phyloP scores from a whole-genome alignment of 441 rosid species.

The Gossypium gossypioides region DNA sequence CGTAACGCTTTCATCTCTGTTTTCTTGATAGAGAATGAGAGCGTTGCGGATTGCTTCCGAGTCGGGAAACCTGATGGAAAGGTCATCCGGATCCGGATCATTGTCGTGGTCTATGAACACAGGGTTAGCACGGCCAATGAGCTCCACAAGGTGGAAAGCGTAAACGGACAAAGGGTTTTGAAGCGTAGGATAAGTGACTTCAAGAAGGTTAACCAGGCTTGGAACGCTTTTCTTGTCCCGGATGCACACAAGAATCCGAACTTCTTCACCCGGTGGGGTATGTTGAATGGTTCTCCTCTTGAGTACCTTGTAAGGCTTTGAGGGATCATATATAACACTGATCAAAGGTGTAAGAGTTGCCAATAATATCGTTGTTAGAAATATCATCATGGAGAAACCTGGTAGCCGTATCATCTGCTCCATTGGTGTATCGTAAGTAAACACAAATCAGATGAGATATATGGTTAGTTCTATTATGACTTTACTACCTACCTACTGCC shows the following conservation, averaged over 20 bases:
- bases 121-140: conserved; percentile 47
- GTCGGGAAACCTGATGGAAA: conserved; percentile 1
- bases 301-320: conserved; percentile 56
- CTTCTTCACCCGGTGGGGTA: conserved; percentile 31
- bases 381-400: conserved; percentile 30
- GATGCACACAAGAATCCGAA: conserved; percentile 36
- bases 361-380: conserved; percentile 25
- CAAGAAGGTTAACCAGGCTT: conserved; percentile 43
- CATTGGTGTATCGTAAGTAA: background rate
- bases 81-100: background rate
- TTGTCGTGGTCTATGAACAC: conserved; percentile 37
- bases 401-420: conserved; percentile 31
- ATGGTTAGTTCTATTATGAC: background rate
- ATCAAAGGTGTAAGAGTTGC: conserved; percentile 34
- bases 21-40: conserved; percentile 33
- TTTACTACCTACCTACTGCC: too few species aligned
- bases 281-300: conserved; percentile 70
- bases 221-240: conserved; percentile 34
- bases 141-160: conserved; percentile 47
- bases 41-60: conserved; percentile 33
- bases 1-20: conserved; percentile 23
- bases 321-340: conserved; percentile 52
- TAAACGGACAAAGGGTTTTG: conserved; percentile 32
- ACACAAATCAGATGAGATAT: background rate
- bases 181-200: conserved; percentile 40